Base-by-base conservation (phyloP, 768 basidiomycete species). In the Leccinum sublutescens region DNA sequence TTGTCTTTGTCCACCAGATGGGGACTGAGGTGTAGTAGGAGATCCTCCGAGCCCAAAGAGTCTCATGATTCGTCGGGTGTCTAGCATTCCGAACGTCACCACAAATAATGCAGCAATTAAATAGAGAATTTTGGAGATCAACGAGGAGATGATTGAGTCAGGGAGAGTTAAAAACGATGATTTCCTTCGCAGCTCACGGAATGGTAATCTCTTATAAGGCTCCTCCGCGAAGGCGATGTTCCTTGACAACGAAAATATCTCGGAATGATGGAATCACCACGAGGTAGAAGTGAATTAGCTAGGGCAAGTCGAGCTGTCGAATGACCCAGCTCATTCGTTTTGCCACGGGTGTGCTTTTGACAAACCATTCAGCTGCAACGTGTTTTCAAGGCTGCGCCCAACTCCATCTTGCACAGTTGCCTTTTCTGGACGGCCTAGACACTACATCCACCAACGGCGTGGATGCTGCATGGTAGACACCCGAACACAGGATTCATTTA, bases 61-160 rank as follows among this genome's bases (percentile, higher is more conserved):
- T 50, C 54, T 75, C 73, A 71, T 70, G 68, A 74, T 66, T 59
- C 68, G 66, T 51, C 68, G 73, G 36, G 68, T 60, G 62, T 73
- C 68, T 62, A 75, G 62, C 71, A 73, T 75, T 55, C 70, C 69
- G 50, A 72, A 54, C 49, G 58, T 34, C 43, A 73, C 54, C 54
- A 66, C 62, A 29, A 64, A 54, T 48, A 66, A 53, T 43, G 57
- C 60, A 52, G 21, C 40, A 31, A 73, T 50, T 56, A 71, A 54
- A 60, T 65, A 63, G 40, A 64, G 56, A 73, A 74, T 74, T 62
- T 66, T 73, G 65, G 36, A 49, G 55, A 64, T 50, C 52, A 43
- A 21, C 15, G 40, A 53, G 38, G 59, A 40, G 60, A 59, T 58
- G 56, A 63, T 54, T 36, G 51, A 55, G 55, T 66, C 56, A 58